These are phyloP conservation scores for Wickerhamia fluorescens DNA, from an alignment of 805 yeast genomes.

Conservation along the genomic window DNA sequence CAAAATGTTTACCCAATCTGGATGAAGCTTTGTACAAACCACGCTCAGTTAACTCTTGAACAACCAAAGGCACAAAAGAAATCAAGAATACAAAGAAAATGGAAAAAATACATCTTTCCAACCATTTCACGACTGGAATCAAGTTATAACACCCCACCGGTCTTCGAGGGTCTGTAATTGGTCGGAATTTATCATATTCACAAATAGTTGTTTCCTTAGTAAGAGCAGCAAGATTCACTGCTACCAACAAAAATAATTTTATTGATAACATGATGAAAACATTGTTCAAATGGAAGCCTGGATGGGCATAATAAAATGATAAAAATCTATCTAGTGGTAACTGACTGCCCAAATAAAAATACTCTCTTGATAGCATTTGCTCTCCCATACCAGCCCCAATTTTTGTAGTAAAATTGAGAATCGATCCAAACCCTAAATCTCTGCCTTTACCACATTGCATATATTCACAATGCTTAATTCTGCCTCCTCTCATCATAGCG, in stretches of 20 bases:
- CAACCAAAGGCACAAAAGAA: slow-evolving; percentile 67
- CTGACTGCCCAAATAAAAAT: slow-evolving; percentile 71
- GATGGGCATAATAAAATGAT: slow-evolving; percentile 79
- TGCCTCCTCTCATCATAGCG: slow-evolving; percentile 72
- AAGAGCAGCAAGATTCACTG: slow-evolving; percentile 56
- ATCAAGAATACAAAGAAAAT: slow-evolving; percentile 69
- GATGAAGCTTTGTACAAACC: slow-evolving; percentile 66
- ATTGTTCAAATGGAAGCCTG: slow-evolving; percentile 79
- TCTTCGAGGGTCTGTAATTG: slow-evolving; percentile 52
- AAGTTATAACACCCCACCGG: slow-evolving; percentile 71
- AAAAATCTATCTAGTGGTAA: slow-evolving; percentile 71
- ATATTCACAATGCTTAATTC: slow-evolving; percentile 78
- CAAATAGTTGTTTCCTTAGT: slow-evolving; percentile 58
- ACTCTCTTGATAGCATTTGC: slow-evolving; percentile 76
- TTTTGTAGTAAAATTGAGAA: slow-evolving; percentile 73
- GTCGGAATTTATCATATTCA: slow-evolving; percentile 48
- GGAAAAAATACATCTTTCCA: slow-evolving; percentile 64
- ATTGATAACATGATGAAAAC: slow-evolving; percentile 63
- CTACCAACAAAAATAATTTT: slow-evolving; percentile 47
- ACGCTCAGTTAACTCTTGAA: slow-evolving; percentile 71
- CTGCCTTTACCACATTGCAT: slow-evolving; percentile 84
- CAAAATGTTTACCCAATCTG: slow-evolving; percentile 58
- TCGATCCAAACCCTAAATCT: slow-evolving; percentile 79
- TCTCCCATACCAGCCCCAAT: slow-evolving; percentile 92
- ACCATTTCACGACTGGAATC: slow-evolving; percentile 67